Base-by-base conservation (phyloP, 2,329 filamentous ascomycete genomes). In the Alternaria solani region DNA sequence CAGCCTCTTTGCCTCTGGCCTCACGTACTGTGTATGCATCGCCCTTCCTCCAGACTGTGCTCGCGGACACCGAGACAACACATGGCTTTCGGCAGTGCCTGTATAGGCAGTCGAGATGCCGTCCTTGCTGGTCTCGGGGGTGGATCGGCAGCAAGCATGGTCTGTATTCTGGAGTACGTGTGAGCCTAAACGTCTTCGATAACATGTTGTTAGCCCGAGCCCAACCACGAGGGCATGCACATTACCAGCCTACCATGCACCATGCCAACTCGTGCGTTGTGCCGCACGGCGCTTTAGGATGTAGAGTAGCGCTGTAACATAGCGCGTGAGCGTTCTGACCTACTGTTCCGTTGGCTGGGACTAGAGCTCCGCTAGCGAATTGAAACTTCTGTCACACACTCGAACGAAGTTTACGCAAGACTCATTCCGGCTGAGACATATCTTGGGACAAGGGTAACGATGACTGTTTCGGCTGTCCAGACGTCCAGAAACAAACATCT, bases 191-290 rank as follows among this genome's bases (percentile, higher is more conserved):
- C 7, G 25, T 26, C 25, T 20, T 55, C 32, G 32, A 39, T 42
- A 47, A 32, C 36, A 18, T 36, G 14, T 25, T 36, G 14, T 25
- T 38, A 57, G 54, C 54, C 30, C 47, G 34, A 57, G 51, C 42
- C 56, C 56, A 47, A 44, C 42, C 56, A 58, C 56, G 56, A 58
- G 51, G 51, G 56, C 36, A 48, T 55, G 56, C 49, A 58, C 42
- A 26, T 41, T 55, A 16, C 51, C 49, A 39, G 4, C 18, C 18
- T 28, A 49, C 30, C 46, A 36, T 49, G 38, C 44, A 47, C 38
- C 38, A 51, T 34, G 42, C 51, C 28, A 41, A 43, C 20, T 43
- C 32, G 52, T 44, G 16, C 46, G 20, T 43, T 38, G 30, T 38
- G 6, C 30, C 52, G 32, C 57, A 55, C 34, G 32, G 20, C 20